Evolutionary conservation across 2,329 filamentous ascomycete species (phyloP).

Genomic region (Talaromyces piceae): DNA sequence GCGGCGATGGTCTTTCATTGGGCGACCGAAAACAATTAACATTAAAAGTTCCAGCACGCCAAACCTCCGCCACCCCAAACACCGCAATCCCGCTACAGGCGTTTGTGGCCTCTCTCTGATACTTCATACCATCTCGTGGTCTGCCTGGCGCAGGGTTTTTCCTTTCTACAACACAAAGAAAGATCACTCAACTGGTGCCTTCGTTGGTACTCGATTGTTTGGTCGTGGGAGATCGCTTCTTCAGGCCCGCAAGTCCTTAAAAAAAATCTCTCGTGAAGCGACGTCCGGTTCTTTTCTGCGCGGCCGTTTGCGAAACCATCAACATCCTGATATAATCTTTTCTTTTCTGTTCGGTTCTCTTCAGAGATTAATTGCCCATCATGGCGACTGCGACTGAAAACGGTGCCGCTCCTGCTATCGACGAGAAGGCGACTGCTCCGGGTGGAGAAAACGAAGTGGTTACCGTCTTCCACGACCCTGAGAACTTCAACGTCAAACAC

Average conservation of each 20-base stretch:
- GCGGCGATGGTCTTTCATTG: constrained; percentile 3
- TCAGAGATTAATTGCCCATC: constrained; percentile 1
- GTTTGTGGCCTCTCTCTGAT: constrained; percentile 7
- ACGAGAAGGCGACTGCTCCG: constrained; percentile 7
- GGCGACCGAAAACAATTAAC: constrained; percentile 8
- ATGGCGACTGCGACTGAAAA: constrained; percentile 12
- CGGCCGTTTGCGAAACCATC: not conserved
- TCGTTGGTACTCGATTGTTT: not conserved
- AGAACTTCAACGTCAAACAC: constrained; percentile 99
- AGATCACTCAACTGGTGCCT: not conserved
- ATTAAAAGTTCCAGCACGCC: constrained; percentile 8
- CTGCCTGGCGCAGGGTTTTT: constrained; percentile 34
- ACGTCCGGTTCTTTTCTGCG: constrained; percentile 4
- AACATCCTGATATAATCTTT: not conserved
- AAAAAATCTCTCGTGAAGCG: not conserved
- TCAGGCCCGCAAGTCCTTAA: not conserved
- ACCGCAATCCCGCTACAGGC: constrained; percentile 5
- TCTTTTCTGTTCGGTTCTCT: not conserved
- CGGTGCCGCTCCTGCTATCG: constrained; percentile 8
- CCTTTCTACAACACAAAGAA: not conserved
- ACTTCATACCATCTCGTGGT: constrained; percentile 8
- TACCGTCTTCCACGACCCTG: constrained; percentile 95
- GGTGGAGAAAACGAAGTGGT: constrained; percentile 50
- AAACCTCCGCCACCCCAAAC: constrained; percentile 1
- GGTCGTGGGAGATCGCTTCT: constrained; percentile 1